Evolutionary conservation across 2,329 filamentous ascomycete genomes (phyloP).

Genomic region (Shiraia bambusicola): DNA sequence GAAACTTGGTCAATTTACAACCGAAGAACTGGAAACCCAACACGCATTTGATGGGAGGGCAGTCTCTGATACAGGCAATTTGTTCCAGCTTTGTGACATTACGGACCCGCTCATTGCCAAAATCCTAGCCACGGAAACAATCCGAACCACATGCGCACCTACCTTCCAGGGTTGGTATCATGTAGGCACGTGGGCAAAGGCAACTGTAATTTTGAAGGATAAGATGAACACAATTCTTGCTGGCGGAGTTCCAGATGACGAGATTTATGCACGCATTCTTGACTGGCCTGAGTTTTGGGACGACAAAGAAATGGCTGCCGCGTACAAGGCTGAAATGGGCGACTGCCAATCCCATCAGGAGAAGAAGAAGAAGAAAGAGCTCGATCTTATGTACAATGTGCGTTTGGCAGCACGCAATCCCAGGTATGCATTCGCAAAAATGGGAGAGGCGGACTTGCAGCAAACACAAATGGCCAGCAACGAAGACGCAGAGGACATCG

Average conservation of each 20-base stretch:
- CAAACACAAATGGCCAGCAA: constrained; percentile 7
- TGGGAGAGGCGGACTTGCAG: constrained; percentile 18
- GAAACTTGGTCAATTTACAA: constrained; percentile 23
- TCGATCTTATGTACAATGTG: constrained; percentile 35
- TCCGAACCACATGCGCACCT: constrained; percentile 48
- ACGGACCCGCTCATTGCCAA: constrained; percentile 71
- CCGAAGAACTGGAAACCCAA: constrained; percentile 27
- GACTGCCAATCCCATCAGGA: constrained; percentile 24
- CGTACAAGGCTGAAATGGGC: constrained; percentile 32
- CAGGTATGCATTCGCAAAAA: constrained; percentile 36
- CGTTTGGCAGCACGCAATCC: constrained; percentile 38
- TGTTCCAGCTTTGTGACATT: constrained; percentile 94
- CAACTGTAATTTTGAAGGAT: constrained; percentile 82
- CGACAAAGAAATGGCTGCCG: constrained; percentile 31
- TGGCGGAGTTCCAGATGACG: constrained; percentile 35
- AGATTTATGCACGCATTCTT: constrained; percentile 34
- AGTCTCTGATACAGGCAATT: constrained; percentile 77
- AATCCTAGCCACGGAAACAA: constrained; percentile 64
- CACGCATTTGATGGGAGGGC: constrained; percentile 83
- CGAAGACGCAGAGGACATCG: constrained; percentile 22
- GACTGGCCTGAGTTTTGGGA: constrained; percentile 40
- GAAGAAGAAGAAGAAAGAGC: constrained; percentile 27
- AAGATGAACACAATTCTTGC: constrained; percentile 62
- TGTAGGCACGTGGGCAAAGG: constrained; percentile 78
- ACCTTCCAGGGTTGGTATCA: constrained; percentile 77